Percentiles rank a stretch among this genome's conserved stretches.
These are phyloP conservation scores for Termitomyces sp. DNA, from an alignment of 768 basidiomycete genomes.

Conservation along the genomic window DNA sequence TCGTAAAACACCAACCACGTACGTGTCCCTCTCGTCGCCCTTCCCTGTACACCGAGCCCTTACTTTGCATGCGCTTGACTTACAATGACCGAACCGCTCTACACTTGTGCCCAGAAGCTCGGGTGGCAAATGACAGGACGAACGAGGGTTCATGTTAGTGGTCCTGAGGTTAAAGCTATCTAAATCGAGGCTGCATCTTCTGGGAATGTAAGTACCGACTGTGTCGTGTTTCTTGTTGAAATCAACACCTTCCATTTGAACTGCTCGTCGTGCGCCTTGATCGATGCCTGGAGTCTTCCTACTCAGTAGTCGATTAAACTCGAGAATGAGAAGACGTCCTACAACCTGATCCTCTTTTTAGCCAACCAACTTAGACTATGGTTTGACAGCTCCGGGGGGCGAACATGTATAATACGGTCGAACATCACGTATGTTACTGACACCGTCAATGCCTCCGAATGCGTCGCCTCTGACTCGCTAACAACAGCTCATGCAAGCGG, in stretches of 20 bases:
- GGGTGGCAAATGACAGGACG: conserved; percentile 7
- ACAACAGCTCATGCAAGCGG: conserved; percentile 11
- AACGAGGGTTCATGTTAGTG: background rate
- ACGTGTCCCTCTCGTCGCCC: too few species aligned
- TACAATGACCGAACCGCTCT: conserved; percentile 6
- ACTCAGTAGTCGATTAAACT: too few species aligned
- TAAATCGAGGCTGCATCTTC: background rate
- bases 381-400: background rate
- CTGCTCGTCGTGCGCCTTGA: background rate
- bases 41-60: too few species aligned
- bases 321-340: too few species aligned
- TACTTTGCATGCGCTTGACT: conserved; percentile 7
- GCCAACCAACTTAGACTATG: background rate
- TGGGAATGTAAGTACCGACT: background rate
- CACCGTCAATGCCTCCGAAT: background rate
- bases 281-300: too few species aligned
- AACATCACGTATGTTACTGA: background rate
- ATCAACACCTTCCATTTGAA: too few species aligned
- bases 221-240: background rate
- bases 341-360: background rate
- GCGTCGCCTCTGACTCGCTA: conserved; percentile 2
- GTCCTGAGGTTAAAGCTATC: conserved; percentile 4
- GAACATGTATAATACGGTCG: background rate
- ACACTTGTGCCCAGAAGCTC: conserved; percentile 6
- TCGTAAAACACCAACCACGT: too few species aligned